Evolutionary conservation across 2,329 filamentous ascomycete genomes (phyloP), one percentile per base, ranked within the genome.

Genomic region (Trichoderma semiorbis): DNA sequence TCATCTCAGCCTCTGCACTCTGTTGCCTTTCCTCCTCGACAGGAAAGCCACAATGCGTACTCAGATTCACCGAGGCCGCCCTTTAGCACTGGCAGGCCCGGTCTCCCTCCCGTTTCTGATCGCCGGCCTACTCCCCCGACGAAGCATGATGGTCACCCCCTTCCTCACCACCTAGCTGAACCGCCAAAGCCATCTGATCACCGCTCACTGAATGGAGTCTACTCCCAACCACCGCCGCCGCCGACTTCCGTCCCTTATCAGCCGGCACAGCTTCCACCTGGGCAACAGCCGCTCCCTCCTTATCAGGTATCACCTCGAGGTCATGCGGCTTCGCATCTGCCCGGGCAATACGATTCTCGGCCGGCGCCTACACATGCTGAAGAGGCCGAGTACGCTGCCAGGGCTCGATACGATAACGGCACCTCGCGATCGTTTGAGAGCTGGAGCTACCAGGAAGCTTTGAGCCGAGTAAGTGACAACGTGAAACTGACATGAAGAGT

Each of bases 381-480:
- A 5, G 84, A 86, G 16, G 79, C 75, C 3, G 83, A 87, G 3
- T 85, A 84, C 67, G 79, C 78, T 67, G 79, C 78, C 14, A 79
- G 84, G 55, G 77, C 77, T 18, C 80, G 84, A 63, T 87, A 86
- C 70, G 85, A 88, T 24, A 76, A 80, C 39, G 79, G 83, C 3
- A 76, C 86, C 2, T 83, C 83, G 70, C 81, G 85, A 58, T 84
- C 64, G 39, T 85, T 87, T 34, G 86, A 89, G 74, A 82, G 83
- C 16, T 88, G 85, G 84, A 83, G 81, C 39, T 89, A 89, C 70
- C 80, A 83, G 34, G 87, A 89, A 62, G 84, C 83, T 24, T 79
- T 89, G 5, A 81, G 82, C 72, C 82, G 84, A 77, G 87, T 88
- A 78, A 73, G 84, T 81, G 47, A 24, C 21, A 1, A 3, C 5